Evolutionary conservation across 176 grass and related monocot genomes (phyloP).

Genomic region (Oryza meridionalis): DNA sequence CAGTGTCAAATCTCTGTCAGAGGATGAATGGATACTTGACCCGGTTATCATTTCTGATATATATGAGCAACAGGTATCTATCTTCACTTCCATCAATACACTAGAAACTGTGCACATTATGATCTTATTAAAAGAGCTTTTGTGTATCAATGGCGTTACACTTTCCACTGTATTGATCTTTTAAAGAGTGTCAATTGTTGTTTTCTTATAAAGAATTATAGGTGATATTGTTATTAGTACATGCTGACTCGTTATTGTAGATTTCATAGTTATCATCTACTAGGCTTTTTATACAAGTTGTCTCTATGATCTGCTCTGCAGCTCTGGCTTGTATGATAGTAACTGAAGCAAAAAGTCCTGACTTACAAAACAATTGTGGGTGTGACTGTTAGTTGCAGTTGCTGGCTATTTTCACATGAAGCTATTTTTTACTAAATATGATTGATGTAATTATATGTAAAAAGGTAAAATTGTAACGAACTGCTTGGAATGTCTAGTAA

Average conservation of each 20-base stretch:
- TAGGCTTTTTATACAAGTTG: constrained; percentile 10
- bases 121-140: not conserved
- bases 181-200: not conserved
- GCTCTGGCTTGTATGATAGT: not conserved
- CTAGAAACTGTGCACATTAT: constrained; percentile 1
- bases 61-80: constrained; percentile 79
- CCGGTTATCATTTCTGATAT: constrained; percentile 77
- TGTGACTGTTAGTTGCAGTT: not conserved
- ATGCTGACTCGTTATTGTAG: not conserved
- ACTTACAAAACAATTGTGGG: not conserved
- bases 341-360: not conserved
- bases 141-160: not conserved
- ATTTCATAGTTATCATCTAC: not conserved
- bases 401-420: not conserved
- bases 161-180: not conserved
- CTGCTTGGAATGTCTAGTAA: constrained; percentile 1
- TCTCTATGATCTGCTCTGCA: not conserved
- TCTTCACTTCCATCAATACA: not conserved
- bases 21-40: constrained; percentile 96
- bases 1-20: constrained; percentile 85
- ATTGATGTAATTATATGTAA: not conserved
- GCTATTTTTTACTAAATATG: not conserved
- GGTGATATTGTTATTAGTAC: not conserved
- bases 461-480: not conserved
- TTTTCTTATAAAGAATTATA: constrained; percentile 1